phyloP scores from a whole-genome alignment of 768 basidiomycete genomes.

The Suillus lakei region DNA sequence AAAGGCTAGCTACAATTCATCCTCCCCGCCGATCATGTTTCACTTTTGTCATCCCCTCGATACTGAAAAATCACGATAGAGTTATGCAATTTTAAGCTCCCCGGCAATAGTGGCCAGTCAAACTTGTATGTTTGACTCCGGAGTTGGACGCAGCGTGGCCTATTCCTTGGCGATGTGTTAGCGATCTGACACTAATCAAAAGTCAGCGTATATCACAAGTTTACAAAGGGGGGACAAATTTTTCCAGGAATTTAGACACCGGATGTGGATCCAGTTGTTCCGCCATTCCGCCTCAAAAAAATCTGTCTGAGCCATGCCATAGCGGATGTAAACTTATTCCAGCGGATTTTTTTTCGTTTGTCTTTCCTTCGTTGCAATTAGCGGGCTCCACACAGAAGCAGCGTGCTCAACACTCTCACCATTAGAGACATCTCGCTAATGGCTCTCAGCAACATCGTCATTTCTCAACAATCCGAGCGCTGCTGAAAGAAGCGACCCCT shows the following conservation, averaged over 20 bases:
- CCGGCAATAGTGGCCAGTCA: neutral
- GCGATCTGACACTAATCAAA: neutral
- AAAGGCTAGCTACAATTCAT: slow-evolving; percentile 21
- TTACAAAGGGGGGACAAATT: slow-evolving; percentile 25
- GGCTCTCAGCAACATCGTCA: slow-evolving; percentile 23
- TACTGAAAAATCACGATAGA: slow-evolving; percentile 8
- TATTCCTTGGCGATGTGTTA: slow-evolving; percentile 1
- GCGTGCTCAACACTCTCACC: slow-evolving; percentile 16
- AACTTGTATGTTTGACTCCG: slow-evolving; percentile 1
- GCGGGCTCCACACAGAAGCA: slow-evolving; percentile 12
- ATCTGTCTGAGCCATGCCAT: slow-evolving; percentile 11
- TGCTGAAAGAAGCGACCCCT: slow-evolving; percentile 17
- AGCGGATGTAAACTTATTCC: slow-evolving; percentile 35
- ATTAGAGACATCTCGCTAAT: slow-evolving; percentile 23
- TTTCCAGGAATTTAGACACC: slow-evolving; percentile 14
- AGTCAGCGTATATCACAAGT: neutral
- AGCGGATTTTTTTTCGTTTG: slow-evolving; percentile 32
- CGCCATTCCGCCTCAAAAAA: slow-evolving; percentile 6
- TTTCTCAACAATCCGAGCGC: slow-evolving; percentile 20
- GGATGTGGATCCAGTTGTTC: slow-evolving; percentile 3
- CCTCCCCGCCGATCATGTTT: slow-evolving; percentile 54
- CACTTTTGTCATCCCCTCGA: slow-evolving; percentile 37
- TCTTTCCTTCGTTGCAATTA: slow-evolving; percentile 17
- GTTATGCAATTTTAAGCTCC: neutral
- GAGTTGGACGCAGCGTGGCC: neutral